These are phyloP conservation scores for Ceratobasidium sp. DNA, from an alignment of 1,284 basidiomycete genomes.

Conservation along the genomic window DNA sequence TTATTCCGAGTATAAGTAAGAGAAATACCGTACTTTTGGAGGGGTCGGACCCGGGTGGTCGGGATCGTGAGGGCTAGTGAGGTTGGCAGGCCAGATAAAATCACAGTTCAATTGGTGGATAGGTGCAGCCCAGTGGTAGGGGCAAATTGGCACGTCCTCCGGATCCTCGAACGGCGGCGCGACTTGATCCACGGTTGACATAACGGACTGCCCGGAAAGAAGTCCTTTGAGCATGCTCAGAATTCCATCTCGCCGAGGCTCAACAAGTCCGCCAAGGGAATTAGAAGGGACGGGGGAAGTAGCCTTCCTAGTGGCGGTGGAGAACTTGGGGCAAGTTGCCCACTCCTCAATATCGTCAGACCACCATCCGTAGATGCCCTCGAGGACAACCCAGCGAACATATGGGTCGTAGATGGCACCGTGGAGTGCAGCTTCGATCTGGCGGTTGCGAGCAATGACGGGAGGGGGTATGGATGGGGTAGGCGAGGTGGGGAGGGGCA, in stretches of 20 bases:
- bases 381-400: constrained; percentile 86
- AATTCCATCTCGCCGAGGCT: neutral
- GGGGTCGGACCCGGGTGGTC: constrained; percentile 35
- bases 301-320: neutral
- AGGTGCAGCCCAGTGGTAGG: constrained; percentile 79
- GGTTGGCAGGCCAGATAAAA: constrained; percentile 41
- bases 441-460: constrained; percentile 15
- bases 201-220: constrained; percentile 3
- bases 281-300: neutral
- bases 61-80: constrained; percentile 39
- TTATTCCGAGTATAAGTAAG: too few relatives aligned
- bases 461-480: constrained; percentile 16
- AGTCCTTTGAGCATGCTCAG: neutral
- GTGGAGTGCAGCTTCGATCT: constrained; percentile 77
- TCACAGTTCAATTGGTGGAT: constrained; percentile 72
- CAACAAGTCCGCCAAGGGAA: constrained; percentile 24
- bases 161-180: constrained; percentile 21
- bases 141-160: constrained; percentile 71
- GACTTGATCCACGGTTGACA: neutral
- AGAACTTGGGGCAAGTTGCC: constrained; percentile 71
- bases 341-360: constrained; percentile 69
- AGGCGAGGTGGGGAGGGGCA: constrained; percentile 68
- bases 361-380: constrained; percentile 82
- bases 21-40: constrained; percentile 15
- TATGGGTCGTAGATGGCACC: constrained; percentile 91